Percentiles rank a stretch among this genome's conserved stretches.
phyloP scores from a whole-genome alignment of 805 yeast genomes.

The Teunomyces cretensis region DNA sequence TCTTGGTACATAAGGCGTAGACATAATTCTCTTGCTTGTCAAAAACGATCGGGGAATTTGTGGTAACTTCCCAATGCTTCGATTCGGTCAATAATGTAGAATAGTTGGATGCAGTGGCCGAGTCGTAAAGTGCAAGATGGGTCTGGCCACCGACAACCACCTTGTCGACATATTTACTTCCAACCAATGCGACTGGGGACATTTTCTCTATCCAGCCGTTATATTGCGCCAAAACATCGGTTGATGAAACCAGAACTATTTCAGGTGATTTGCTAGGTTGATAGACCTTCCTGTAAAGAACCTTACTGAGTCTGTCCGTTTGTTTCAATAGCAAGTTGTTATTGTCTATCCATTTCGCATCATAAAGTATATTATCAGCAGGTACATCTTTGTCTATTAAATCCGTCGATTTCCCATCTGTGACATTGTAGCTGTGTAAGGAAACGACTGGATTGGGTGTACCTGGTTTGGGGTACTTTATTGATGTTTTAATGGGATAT shows the following conservation, averaged over 20 bases:
- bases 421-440: conserved; percentile 3
- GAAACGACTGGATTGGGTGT: conserved; percentile 66
- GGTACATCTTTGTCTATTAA: conserved; percentile 1
- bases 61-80: conserved; percentile 14
- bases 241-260: background rate
- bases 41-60: conserved; percentile 15
- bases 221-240: conserved; percentile 13
- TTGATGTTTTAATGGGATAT: conserved; percentile 56
- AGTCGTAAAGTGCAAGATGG: conserved; percentile 20
- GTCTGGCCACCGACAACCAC: conserved; percentile 17
- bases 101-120: conserved; percentile 12
- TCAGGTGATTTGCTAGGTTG: conserved; percentile 7
- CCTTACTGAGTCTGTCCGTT: conserved; percentile 22
- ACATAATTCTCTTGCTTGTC: conserved; percentile 15
- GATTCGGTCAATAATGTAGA: conserved; percentile 10
- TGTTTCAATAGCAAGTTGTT: conserved; percentile 15
- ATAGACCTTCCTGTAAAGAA: conserved; percentile 14
- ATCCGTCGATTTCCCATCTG: background rate
- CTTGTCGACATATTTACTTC: conserved; percentile 18
- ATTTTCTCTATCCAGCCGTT: conserved; percentile 25
- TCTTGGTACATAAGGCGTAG: conserved; percentile 15
- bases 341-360: conserved; percentile 19
- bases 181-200: conserved; percentile 12
- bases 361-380: conserved; percentile 19
- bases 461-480: conserved; percentile 79